phyloP scores from a whole-genome alignment of 495 filamentous ascomycete genomes.

The Penicillium goetzii region DNA sequence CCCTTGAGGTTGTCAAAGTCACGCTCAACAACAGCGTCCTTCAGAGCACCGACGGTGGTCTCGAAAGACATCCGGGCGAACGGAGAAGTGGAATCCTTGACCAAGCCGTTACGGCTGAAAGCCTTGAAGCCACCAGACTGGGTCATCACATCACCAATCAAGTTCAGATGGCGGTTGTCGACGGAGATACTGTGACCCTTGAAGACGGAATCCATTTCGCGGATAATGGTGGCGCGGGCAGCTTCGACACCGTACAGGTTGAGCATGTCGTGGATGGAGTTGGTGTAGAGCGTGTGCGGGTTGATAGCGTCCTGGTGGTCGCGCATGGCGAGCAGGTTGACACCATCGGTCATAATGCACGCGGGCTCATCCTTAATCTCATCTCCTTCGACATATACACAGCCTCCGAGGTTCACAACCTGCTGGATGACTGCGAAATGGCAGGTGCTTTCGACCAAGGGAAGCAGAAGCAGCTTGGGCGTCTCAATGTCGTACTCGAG shows the following conservation, averaged over 20 bases:
- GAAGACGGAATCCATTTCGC: constrained; percentile 88
- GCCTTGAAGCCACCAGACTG: constrained; percentile 81
- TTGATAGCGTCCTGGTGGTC: constrained; percentile 85
- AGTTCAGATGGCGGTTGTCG: constrained; percentile 88
- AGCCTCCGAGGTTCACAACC: constrained; percentile 72
- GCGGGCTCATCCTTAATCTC: constrained; percentile 57
- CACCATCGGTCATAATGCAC: constrained; percentile 76
- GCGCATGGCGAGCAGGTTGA: constrained; percentile 89
- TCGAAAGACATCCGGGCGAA: constrained; percentile 99
- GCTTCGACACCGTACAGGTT: constrained; percentile 92
- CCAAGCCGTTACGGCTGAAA: constrained; percentile 86
- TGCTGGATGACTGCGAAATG: constrained; percentile 82
- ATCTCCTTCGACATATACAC: constrained; percentile 70
- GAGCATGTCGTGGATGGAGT: constrained; percentile 86
- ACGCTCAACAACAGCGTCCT: constrained; percentile 84
- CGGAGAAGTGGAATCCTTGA: constrained; percentile 76
- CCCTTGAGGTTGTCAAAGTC: constrained; percentile 87
- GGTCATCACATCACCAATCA: constrained; percentile 98
- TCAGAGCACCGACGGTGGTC: constrained; percentile 90
- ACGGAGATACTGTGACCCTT: constrained; percentile 89
- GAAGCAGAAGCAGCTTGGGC: constrained; percentile 91
- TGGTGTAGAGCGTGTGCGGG: constrained; percentile 84
- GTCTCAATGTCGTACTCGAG: constrained; percentile 80
- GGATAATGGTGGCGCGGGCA: constrained; percentile 79
- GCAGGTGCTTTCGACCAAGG: constrained; percentile 78